Evolutionary conservation across 2,329 filamentous ascomycete genomes (phyloP), one percentile per base, ranked within the genome.

Genomic region (Waltergamsia citrina): DNA sequence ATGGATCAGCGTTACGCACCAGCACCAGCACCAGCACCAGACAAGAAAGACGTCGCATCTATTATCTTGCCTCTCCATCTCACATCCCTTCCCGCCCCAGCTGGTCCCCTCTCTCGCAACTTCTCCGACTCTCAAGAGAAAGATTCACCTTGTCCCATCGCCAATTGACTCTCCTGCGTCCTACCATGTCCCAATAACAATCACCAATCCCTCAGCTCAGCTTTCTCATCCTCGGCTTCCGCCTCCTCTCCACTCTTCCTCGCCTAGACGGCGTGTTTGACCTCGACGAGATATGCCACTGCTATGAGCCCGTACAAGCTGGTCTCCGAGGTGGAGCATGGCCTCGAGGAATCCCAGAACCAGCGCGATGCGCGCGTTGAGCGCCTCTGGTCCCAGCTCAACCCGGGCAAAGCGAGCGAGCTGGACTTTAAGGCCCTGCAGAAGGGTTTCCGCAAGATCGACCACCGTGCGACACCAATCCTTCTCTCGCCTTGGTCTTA

Each of bases 341-440:
- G 85, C 70, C 69, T 85, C 65, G 70, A 67, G 56, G 85, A 92
- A 64, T 79, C 80, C 50, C 74, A 82, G 57, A 81, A 81, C 59
- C 74, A 84, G 62, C 78, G 83, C 54, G 85, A 94, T 63, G 73
- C 77, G 58, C 76, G 88, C 51, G 75, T 95, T 49, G 80, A 86
- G 62, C 71, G 78, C 56, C 74, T 96, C 51, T 96, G 90, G 88
- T 67, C 65, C 53, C 79, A 75, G 50, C 73, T 98, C 45, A 87
- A 94, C 57, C 80, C 81, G 44, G 74, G 78, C 43, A 70, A 71
- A 38, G 78, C 81, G 48, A 85, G 85, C 38, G 79, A 85, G 55
- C 69, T 98, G 48, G 88, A 96, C 60, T 67, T 93, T 43, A 78
- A 81, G 55, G 87, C 78, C 21, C 65, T 98, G 46, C 82, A 88